A percentile compares a stretch with the other conserved stretches of the same genome.
Conservation (phyloP, 345 rosid species). For the Streptanthus diversifolius region DNA sequence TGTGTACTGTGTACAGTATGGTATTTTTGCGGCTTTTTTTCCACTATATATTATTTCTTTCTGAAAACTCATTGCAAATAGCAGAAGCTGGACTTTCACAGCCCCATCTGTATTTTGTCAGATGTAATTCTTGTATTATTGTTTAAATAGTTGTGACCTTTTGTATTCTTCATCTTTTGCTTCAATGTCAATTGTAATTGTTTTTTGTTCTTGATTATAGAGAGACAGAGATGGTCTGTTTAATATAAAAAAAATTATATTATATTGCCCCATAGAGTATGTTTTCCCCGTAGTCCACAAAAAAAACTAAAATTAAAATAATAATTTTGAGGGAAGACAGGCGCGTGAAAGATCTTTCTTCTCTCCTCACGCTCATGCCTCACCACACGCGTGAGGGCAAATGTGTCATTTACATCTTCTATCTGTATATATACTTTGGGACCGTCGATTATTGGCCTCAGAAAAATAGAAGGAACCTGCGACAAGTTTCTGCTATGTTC, state of each 20-base stretch:
- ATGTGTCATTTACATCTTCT: neutral
- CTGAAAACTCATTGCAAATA: constrained; percentile 32
- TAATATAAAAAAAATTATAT: no score
- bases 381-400: constrained; percentile 3
- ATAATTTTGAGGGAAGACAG: neutral
- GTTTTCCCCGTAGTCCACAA: no score
- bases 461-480: constrained; percentile 18
- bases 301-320: no score
- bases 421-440: constrained; percentile 13
- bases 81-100: constrained; percentile 25
- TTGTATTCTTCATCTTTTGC: constrained; percentile 20
- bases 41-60: neutral
- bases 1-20: constrained; percentile 36
- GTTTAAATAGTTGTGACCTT: constrained; percentile 26
- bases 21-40: constrained; percentile 20
- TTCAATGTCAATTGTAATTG: constrained; percentile 16
- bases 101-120: constrained; percentile 34
- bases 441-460: constrained; percentile 21
- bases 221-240: neutral
- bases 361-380: neutral
- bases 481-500: constrained; percentile 17
- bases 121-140: constrained; percentile 33
- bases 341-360: neutral
- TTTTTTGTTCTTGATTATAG: neutral
- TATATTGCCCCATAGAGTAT: no score